These are phyloP conservation scores for Hawksworthiomyces lignivorus DNA, from an alignment of 2,329 filamentous ascomycete genomes.

Conservation along the genomic window DNA sequence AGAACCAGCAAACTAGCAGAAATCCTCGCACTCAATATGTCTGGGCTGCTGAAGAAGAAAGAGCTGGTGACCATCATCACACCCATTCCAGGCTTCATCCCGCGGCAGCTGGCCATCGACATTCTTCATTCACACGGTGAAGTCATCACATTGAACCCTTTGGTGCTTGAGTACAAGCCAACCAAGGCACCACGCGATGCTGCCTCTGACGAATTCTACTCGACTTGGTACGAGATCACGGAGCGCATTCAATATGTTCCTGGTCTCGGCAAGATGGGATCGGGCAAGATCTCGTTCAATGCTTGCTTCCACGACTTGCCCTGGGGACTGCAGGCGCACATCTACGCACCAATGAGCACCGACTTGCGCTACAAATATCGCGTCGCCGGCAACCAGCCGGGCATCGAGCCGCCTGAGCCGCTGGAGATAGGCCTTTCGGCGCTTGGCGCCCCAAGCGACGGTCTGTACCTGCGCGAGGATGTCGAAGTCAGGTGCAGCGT, in stretches of 20 bases:
- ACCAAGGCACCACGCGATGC: conserved; percentile 62
- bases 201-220: conserved; percentile 62
- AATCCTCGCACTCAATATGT: conserved; percentile 19
- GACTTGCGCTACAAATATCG: conserved; percentile 62
- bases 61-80: conserved; percentile 61
- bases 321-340: conserved; percentile 64
- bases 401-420: conserved; percentile 52
- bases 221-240: conserved; percentile 66
- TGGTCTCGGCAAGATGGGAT: conserved; percentile 56
- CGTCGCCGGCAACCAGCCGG: conserved; percentile 61
- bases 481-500: conserved; percentile 65
- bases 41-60: conserved; percentile 51
- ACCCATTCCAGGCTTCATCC: conserved; percentile 61
- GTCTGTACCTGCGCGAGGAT: conserved; percentile 61
- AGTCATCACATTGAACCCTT: conserved; percentile 62
- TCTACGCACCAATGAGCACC: conserved; percentile 59
- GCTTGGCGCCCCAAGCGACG: conserved; percentile 55
- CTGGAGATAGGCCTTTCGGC: conserved; percentile 52
- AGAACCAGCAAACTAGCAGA: too few relatives aligned
- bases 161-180: conserved; percentile 55
- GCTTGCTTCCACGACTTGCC: conserved; percentile 67
- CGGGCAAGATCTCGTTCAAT: conserved; percentile 59
- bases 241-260: conserved; percentile 62
- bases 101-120: conserved; percentile 63
- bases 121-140: conserved; percentile 65